Evolutionary conservation across 2,329 filamentous ascomycete genomes (phyloP).

Genomic region (Elsinoe australis): DNA sequence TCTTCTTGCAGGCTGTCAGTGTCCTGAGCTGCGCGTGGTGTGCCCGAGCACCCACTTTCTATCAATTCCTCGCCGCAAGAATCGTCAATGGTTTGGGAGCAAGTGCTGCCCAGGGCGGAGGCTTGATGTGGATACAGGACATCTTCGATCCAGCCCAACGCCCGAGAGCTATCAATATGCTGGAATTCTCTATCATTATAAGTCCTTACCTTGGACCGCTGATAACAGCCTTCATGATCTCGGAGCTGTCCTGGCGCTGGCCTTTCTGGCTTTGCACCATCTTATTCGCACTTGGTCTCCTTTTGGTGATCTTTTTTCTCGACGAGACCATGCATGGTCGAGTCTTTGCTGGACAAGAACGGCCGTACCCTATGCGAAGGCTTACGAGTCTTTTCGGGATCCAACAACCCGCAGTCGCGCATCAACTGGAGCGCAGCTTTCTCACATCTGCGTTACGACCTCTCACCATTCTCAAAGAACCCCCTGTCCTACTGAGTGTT

Average conservation of each 20-base stretch:
- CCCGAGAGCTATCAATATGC: slow-evolving; percentile 33
- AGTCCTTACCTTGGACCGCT: slow-evolving; percentile 36
- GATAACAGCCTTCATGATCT: slow-evolving; percentile 45
- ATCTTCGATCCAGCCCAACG: slow-evolving; percentile 55
- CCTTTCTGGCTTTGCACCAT: slow-evolving; percentile 43
- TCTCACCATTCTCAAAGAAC: slow-evolving; percentile 33
- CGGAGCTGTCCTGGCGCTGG: slow-evolving; percentile 36
- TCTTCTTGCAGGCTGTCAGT: slow-evolving; percentile 34
- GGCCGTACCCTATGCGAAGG: no score
- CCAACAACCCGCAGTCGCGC: no score
- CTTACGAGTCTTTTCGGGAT: no score
- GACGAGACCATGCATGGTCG: slow-evolving; percentile 48
- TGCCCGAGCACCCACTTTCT: slow-evolving; percentile 32
- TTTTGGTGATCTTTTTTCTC: slow-evolving; percentile 37
- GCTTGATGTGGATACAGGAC: slow-evolving; percentile 45
- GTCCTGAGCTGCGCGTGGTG: slow-evolving; percentile 35
- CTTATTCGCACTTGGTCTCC: slow-evolving; percentile 28
- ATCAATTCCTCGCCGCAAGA: slow-evolving; percentile 36
- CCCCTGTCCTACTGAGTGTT: slow-evolving; percentile 31
- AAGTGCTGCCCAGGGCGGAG: slow-evolving; percentile 36
- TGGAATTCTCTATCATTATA: slow-evolving; percentile 33
- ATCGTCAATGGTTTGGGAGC: slow-evolving; percentile 42
- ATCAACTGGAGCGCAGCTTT: no score
- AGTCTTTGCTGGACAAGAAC: no score
- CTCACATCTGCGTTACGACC: no score